Evolutionary conservation across 2,329 filamentous ascomycete genomes (phyloP).

Genomic region (Immersiporthe knoxdaviesiana): DNA sequence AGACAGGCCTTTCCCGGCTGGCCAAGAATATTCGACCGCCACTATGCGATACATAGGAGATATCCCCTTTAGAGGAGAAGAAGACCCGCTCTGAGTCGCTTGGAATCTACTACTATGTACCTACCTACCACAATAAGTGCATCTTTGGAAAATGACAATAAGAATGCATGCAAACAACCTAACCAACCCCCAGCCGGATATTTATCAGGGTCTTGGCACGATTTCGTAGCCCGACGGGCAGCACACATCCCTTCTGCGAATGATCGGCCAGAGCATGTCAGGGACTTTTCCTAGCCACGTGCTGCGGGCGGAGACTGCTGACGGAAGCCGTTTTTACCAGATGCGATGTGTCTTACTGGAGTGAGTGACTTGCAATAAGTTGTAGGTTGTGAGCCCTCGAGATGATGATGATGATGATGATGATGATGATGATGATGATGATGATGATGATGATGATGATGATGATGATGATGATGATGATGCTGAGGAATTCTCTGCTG

Average conservation of each 20-base stretch:
- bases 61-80: constrained; percentile 1
- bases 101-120: neutral
- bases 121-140: neutral
- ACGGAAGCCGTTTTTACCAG: neutral
- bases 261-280: neutral
- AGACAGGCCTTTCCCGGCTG: neutral
- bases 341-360: too few relatives aligned
- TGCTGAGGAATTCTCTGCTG: neutral
- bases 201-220: constrained; percentile 3
- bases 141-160: neutral
- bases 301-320: neutral
- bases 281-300: neutral
- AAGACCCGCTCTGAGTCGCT: constrained; percentile 1
- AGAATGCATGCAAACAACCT: neutral
- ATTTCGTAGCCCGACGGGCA: neutral
- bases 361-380: neutral
- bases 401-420: too few relatives aligned
- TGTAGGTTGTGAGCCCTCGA: neutral
- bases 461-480: too few relatives aligned
- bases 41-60: neutral
- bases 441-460: too few relatives aligned
- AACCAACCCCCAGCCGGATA: neutral
- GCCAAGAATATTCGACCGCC: neutral
- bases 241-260: neutral
- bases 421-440: too few relatives aligned